Percentiles rank a stretch among this genome's conserved stretches.
Evolutionary conservation across 768 basidiomycete genomes (phyloP).

Genomic region (Rhodotorula babjevae): DNA sequence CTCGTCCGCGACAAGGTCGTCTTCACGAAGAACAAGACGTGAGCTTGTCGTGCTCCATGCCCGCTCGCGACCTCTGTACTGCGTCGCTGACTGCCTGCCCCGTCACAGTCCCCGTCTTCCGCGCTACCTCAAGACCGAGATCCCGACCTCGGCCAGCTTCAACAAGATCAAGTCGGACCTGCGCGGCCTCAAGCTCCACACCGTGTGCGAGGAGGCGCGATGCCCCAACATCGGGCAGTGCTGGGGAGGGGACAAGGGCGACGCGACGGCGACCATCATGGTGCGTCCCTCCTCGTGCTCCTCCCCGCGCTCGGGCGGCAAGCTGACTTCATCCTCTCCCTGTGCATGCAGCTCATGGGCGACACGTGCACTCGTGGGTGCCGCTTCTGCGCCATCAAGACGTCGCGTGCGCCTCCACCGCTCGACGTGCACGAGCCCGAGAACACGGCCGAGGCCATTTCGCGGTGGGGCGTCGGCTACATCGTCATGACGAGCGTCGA

Average conservation of each 20-base stretch:
- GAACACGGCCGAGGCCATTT: constrained; percentile 95
- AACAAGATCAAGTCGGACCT: constrained; percentile 92
- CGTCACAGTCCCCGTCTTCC: constrained; percentile 33
- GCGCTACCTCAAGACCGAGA: constrained; percentile 38
- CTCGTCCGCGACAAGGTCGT: constrained; percentile 11
- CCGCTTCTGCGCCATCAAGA: constrained; percentile 95
- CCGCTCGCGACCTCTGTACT: too few species aligned
- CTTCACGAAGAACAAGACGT: constrained; percentile 32
- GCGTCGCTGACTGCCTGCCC: not conserved
- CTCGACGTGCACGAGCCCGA: constrained; percentile 95
- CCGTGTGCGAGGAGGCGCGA: constrained; percentile 96
- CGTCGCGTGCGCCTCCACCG: constrained; percentile 77
- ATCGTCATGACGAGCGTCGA: constrained; percentile 96
- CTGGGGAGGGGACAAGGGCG: constrained; percentile 72
- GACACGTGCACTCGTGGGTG: constrained; percentile 98
- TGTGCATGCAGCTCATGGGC: constrained; percentile 76
- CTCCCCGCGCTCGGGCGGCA: not conserved
- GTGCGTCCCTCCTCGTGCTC: constrained; percentile 50
- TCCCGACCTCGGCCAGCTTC: constrained; percentile 77
- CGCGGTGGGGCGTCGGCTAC: constrained; percentile 95
- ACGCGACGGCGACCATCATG: constrained; percentile 98
- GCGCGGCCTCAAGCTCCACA: constrained; percentile 82
- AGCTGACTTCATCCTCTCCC: not conserved
- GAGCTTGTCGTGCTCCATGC: not conserved
- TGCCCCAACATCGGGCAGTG: constrained; percentile 99